Evolutionary conservation across 768 basidiomycete species (phyloP), one percentile per base, ranked within the genome.

Genomic region (Suillus tomentosus): DNA sequence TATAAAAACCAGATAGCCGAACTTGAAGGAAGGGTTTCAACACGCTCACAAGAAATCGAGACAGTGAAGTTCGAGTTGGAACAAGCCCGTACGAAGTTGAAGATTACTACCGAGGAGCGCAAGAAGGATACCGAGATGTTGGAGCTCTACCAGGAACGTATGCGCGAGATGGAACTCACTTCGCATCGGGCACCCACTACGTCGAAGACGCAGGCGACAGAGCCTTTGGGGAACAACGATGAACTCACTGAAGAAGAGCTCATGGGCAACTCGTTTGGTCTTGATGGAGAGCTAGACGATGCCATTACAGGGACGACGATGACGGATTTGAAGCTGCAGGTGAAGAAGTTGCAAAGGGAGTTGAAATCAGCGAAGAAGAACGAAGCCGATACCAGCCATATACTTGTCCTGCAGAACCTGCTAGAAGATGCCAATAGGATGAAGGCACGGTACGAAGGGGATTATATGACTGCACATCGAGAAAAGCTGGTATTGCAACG

Each of bases 311-410:
- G 93, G 31, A 91, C 88, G 55, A 94, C 91, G 13, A 95, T 89
- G 87, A 99, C 95, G 1, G 94, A 95, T 72, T 79, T 98, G 66
- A 97, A 96, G 73, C 80, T 98, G 36, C 90, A 93, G 72, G 86
- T 98, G 58, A 86, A 89, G 65, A 89, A 86, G 65, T 82, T 98
- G 36, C 81, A 92, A 73, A 80, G 94, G 31, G 94, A 98, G 72
- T 81, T 99, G 39, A 88, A 89, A 57, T 84, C 86, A 6, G 83
- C 90, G 39, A 82, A 82, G 74, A 87, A 87, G 74, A 89, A 92
- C 65, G 88, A 91, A 69, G 89, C 80, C 7, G 93, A 95, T 71
- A 82, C 87, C 8, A 91, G 90, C 65, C 83, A 87, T 34, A 77
- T 95, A 6, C 74, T 95, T 19, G 92, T 96, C n/a, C 79, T 97